A percentile compares a stretch with the other conserved stretches of the same genome.
phyloP scores from a whole-genome alignment of 345 rosid species.

The Pseudoturritis turrita region DNA sequence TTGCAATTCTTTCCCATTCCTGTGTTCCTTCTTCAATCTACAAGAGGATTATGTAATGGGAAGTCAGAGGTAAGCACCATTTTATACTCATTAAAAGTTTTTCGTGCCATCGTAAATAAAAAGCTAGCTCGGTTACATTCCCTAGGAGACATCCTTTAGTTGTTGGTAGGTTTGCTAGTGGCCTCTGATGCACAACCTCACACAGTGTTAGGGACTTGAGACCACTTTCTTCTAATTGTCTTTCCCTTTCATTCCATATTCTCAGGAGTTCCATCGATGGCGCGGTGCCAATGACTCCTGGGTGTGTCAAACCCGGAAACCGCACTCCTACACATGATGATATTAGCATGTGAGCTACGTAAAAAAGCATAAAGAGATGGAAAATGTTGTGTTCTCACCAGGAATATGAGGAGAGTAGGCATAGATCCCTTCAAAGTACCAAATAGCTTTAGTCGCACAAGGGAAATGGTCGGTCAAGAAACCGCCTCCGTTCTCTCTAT shows the following conservation, averaged over 20 bases:
- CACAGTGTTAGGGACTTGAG: conserved; percentile 45
- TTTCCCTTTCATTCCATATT: conserved; percentile 84
- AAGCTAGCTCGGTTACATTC: conserved; percentile 31
- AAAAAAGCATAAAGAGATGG: not conserved
- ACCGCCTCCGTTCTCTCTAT: conserved; percentile 90
- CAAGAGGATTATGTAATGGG: conserved; percentile 5
- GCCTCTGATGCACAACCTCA: conserved; percentile 78
- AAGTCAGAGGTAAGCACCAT: not conserved
- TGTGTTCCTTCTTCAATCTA: conserved; percentile 59
- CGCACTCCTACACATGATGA: conserved; percentile 55
- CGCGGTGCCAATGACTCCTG: conserved; percentile 84
- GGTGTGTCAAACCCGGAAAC: conserved; percentile 86
- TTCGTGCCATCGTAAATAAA: not conserved
- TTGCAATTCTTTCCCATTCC: conserved; percentile 75
- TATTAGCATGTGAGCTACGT: not conserved
- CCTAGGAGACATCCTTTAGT: conserved; percentile 75
- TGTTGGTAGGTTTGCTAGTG: conserved; percentile 71
- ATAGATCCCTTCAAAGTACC: conserved; percentile 90
- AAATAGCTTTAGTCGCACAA: conserved; percentile 83
- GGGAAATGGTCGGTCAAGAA: conserved; percentile 93
- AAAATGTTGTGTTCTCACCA: conserved; percentile 35
- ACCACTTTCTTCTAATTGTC: conserved; percentile 64
- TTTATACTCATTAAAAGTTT: not conserved
- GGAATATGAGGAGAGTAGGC: conserved; percentile 89
- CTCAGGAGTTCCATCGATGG: conserved; percentile 73